Evolutionary conservation across 139 green algal genomes (phyloP).

Genomic region (Diplosphaera chodatii): DNA sequence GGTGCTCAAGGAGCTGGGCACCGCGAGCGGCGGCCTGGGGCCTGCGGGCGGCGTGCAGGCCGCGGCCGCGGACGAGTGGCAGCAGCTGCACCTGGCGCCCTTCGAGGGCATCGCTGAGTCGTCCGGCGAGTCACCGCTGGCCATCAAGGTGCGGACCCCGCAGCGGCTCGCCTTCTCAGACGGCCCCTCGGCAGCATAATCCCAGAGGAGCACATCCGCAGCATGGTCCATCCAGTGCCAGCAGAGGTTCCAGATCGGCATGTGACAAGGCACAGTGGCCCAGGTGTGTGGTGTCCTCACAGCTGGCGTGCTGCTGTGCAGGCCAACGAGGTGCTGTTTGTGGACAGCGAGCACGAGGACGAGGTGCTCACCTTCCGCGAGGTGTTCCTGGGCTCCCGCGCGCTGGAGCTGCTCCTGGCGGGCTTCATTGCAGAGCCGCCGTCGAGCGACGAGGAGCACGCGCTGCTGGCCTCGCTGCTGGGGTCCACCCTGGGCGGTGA

Average conservation of each 20-base stretch:
- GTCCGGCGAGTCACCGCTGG: background rate
- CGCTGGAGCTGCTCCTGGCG: conserved; percentile 8
- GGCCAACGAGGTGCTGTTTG: background rate
- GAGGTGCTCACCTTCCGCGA: conserved; percentile 21
- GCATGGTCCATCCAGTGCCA: too few relatives aligned
- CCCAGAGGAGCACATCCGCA: too few relatives aligned
- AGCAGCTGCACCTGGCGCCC: conserved; percentile 3
- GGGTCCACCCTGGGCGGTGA: background rate
- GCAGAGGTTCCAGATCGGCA: too few relatives aligned
- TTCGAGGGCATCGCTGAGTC: background rate
- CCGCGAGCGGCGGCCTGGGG: background rate
- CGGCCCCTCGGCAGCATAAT: too few relatives aligned
- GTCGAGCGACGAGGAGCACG: background rate
- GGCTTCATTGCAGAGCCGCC: background rate
- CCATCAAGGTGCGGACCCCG: background rate
- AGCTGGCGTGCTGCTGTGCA: background rate
- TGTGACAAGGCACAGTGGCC: too few relatives aligned
- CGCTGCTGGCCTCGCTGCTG: background rate
- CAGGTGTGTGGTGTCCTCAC: background rate
- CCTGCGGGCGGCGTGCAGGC: background rate
- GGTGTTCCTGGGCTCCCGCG: conserved; percentile 18
- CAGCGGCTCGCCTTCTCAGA: too few relatives aligned
- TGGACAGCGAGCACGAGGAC: background rate
- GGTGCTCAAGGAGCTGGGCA: conserved; percentile 1
- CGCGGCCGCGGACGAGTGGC: background rate